These are phyloP conservation scores for Tilletia indica DNA, from an alignment of 1,284 basidiomycete genomes.

Conservation along the genomic window DNA sequence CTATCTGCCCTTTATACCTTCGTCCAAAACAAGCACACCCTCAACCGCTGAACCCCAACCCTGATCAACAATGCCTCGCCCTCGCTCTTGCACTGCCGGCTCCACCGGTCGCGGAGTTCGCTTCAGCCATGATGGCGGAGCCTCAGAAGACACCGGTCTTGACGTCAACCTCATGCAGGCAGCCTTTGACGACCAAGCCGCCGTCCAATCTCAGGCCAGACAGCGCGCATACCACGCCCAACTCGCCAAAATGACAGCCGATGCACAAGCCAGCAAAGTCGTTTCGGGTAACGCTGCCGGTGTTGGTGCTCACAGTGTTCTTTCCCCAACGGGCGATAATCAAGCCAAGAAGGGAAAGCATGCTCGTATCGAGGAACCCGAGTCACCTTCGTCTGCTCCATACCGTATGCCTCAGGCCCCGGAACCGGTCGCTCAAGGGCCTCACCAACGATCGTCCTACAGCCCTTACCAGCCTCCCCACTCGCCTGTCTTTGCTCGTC, in stretches of 20 bases:
- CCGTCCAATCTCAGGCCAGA: constrained; percentile 11
- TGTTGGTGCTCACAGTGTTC: not conserved
- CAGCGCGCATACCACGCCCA: not conserved
- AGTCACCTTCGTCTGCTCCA: not conserved
- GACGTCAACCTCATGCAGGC: constrained; percentile 24
- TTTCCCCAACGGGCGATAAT: not conserved
- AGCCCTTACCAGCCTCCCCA: constrained; percentile 10
- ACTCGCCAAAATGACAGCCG: not conserved
- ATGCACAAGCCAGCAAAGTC: not conserved
- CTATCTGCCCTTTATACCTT: not conserved
- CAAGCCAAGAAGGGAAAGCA: constrained; percentile 2
- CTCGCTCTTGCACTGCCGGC: constrained; percentile 19
- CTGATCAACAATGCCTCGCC: constrained; percentile 17
- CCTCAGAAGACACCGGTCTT: constrained; percentile 18
- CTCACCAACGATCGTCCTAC: not conserved
- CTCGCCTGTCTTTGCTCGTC: constrained; percentile 6
- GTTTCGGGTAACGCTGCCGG: not conserved
- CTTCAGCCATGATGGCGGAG: constrained; percentile 13
- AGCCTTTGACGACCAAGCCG: constrained; percentile 21
- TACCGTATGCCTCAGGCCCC: constrained; percentile 9
- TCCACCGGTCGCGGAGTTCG: constrained; percentile 19
- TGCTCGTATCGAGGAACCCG: constrained; percentile 7
- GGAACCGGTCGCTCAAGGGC: constrained; percentile 5
- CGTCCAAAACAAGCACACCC: not conserved
- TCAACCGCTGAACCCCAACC: not conserved